Evolutionary conservation across 768 basidiomycete genomes (phyloP), one percentile per base, ranked within the genome.

Genomic region (Mycena sanguinolenta): DNA sequence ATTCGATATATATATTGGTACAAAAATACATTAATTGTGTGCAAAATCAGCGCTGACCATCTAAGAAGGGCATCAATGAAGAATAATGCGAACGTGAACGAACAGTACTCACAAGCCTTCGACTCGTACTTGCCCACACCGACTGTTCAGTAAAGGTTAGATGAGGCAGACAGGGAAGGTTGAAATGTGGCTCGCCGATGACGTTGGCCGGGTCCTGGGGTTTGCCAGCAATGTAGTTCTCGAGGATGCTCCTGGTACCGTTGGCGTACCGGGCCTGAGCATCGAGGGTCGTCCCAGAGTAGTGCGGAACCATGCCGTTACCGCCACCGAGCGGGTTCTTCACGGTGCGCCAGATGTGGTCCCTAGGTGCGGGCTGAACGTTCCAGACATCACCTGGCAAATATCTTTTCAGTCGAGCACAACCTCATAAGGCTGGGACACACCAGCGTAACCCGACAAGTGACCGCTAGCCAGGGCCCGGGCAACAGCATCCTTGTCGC

Each of bases 251-350:
- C 83, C 83, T 89, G 30, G 89, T 85, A 17, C 94, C 95, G 53
- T 82, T 80, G 19, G 95, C 95, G 78, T 98, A 97, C 57, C 95
- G 92, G 32, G 85, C 87, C 82, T 97, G 95, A 2, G 95, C 95
- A 76, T 97, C 95, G 70, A 96, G 88, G 27, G 95, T 95, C 10
- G 95, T 95, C 44, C 95, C 95, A 74, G 92, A 93, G 83, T 94
- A 95, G 78, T 94, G 93, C 16, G 93, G 91, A 7, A 94, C 92
- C 87, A 96, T 96, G 75, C 92, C 95, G 82, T 98, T 97, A 27
- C 95, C 95, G 70, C 89, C 94, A 21, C 90, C 91, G 9, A 93
- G 87, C 27, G 90, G 88, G 84, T 95, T 95, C 83, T 92, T 91
- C 85, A 89, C 87, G 23, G 88, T 90, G 62, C 95, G 88, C 96